Conservation (phyloP, 2,329 filamentous ascomycete genomes). For the Nigrospora oryzae region DNA sequence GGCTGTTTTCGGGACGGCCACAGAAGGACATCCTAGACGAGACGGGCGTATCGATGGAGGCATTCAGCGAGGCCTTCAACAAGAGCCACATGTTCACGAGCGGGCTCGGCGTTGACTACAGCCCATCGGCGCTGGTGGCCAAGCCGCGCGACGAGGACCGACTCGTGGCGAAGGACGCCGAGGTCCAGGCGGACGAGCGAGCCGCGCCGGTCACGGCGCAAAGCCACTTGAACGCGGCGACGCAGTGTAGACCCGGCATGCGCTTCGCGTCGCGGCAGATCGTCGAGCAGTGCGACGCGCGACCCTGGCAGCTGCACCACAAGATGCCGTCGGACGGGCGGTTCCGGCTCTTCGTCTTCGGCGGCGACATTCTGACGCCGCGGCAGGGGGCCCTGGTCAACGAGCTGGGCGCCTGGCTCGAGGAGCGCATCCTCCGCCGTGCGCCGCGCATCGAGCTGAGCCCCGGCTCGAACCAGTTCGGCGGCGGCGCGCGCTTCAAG, state of each 20-base stretch:
- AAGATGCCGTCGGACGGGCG: slow-evolving; percentile 42
- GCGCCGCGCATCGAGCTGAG: slow-evolving; percentile 17
- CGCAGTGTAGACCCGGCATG: slow-evolving; percentile 38
- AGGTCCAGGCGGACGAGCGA: slow-evolving; percentile 6
- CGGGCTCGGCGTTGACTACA: slow-evolving; percentile 44
- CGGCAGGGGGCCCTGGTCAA: slow-evolving; percentile 35
- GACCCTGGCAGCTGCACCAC: slow-evolving; percentile 49
- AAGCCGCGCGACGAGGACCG: slow-evolving; percentile 34
- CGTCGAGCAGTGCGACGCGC: slow-evolving; percentile 42
- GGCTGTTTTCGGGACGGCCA: slow-evolving; percentile 39
- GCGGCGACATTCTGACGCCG: slow-evolving; percentile 39
- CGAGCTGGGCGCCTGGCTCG: slow-evolving; percentile 36
- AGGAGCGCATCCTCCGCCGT: slow-evolving; percentile 30
- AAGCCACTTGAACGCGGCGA: slow-evolving; percentile 30
- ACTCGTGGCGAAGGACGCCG: slow-evolving; percentile 39
- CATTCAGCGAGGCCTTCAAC: slow-evolving; percentile 29
- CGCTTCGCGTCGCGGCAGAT: slow-evolving; percentile 48
- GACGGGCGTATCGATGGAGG: slow-evolving; percentile 46
- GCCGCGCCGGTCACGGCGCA: slow-evolving; percentile 5
- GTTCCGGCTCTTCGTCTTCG: slow-evolving; percentile 50
- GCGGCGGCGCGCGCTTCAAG: slow-evolving; percentile 7
- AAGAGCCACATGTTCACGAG: slow-evolving; percentile 14
- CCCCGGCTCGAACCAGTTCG: slow-evolving; percentile 9
- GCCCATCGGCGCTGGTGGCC: slow-evolving; percentile 43
- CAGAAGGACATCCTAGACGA: slow-evolving; percentile 48